phyloP scores from a whole-genome alignment of 148 eudicot genomes.

The Heliosperma pusillum region DNA sequence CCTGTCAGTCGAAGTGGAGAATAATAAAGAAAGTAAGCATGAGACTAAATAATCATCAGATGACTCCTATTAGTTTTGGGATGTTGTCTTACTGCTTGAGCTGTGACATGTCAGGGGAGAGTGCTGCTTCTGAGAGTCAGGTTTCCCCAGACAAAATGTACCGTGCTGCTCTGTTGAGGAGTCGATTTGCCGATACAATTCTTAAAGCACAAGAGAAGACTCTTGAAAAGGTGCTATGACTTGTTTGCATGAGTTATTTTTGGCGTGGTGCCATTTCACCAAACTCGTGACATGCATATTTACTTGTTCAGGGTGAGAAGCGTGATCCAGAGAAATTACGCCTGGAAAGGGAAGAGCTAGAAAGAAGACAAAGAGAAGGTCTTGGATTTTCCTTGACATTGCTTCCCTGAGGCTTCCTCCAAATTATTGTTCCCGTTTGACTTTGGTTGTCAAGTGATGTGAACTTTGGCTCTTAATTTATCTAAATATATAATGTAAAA shows the following conservation, averaged over 20 bases:
- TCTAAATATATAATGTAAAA: no score
- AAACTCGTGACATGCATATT: conserved; percentile 12
- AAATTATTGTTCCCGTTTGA: no score
- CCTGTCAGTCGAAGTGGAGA: conserved; percentile 35
- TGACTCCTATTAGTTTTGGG: conserved; percentile 49
- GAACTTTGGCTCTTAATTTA: no score
- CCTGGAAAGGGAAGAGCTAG: conserved; percentile 80
- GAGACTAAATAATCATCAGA: conserved; percentile 54
- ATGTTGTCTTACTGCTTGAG: conserved; percentile 61
- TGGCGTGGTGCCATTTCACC: conserved; percentile 7
- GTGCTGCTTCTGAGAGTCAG: conserved; percentile 83
- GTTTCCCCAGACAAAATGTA: conserved; percentile 94
- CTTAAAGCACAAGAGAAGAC: conserved; percentile 86
- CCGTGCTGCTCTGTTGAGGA: conserved; percentile 87
- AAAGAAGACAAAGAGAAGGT: conserved; percentile 85
- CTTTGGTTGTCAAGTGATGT: no score
- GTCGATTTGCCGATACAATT: conserved; percentile 88
- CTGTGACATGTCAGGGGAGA: conserved; percentile 81
- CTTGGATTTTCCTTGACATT: neutral
- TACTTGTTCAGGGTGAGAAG: conserved; percentile 58
- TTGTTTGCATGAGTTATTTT: neutral
- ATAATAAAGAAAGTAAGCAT: conserved; percentile 66
- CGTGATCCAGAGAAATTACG: conserved; percentile 70
- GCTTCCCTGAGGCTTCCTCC: no score
- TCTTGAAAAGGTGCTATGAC: conserved; percentile 48